Evolutionary conservation across 139 green algal genomes (phyloP).

Genomic region (Protoeuglena noctilucae): DNA sequence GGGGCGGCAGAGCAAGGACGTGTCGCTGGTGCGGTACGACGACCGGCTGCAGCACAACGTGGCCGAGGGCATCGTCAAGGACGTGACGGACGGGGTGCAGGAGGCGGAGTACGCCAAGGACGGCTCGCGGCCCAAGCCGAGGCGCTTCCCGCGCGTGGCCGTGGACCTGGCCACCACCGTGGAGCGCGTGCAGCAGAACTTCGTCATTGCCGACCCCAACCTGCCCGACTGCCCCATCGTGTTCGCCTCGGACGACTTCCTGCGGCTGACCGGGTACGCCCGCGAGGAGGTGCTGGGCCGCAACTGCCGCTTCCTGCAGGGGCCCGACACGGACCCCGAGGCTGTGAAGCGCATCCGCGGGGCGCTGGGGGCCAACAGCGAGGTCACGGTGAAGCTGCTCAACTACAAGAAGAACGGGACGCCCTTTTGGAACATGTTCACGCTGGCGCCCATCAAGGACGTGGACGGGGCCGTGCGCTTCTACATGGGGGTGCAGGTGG

Average conservation of each 20-base stretch:
- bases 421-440: constrained; percentile 97
- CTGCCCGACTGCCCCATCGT: constrained; percentile 96
- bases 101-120: constrained; percentile 11
- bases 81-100: constrained; percentile 59
- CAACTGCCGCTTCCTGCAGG: constrained; percentile 85
- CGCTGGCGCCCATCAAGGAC: constrained; percentile 77
- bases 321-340: constrained; percentile 53
- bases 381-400: constrained; percentile 77
- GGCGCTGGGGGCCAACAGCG: constrained; percentile 42
- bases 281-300: constrained; percentile 84
- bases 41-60: constrained; percentile 52
- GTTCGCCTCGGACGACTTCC: constrained; percentile 77
- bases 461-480: constrained; percentile 60
- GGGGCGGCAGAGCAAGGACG: constrained; percentile 41
- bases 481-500: constrained; percentile 80
- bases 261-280: constrained; percentile 82
- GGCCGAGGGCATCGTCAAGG: constrained; percentile 55
- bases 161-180: constrained; percentile 93
- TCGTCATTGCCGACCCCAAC: constrained; percentile 86
- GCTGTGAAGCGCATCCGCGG: constrained; percentile 61
- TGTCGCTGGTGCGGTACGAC: constrained; percentile 78
- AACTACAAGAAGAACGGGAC: constrained; percentile 81
- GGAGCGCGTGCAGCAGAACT: constrained; percentile 97
- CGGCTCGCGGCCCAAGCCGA: constrained; percentile 18
- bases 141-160: constrained; percentile 63